These are phyloP conservation scores for Daldinia grandis DNA, from an alignment of 495 filamentous ascomycete genomes.

Conservation along the genomic window DNA sequence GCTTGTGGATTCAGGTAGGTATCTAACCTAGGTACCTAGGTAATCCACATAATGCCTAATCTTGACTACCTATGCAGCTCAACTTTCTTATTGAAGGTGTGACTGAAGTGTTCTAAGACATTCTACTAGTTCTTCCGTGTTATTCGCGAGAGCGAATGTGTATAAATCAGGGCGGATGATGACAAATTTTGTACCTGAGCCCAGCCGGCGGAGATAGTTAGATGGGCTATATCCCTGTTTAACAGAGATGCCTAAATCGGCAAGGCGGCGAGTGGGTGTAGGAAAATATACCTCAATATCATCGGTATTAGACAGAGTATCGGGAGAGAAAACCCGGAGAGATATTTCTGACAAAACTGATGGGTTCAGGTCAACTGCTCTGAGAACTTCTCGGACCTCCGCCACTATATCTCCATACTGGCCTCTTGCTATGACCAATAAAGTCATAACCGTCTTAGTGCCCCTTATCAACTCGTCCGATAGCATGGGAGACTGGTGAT, in stretches of 20 bases:
- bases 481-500: constrained; percentile 8
- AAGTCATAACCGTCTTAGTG: constrained; percentile 26
- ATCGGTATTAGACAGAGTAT: not conserved
- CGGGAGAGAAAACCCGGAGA: constrained; percentile 6
- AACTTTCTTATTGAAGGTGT: not conserved
- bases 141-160: constrained; percentile 25
- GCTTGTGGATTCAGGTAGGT: no score
- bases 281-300: constrained; percentile 8
- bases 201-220: constrained; percentile 26
- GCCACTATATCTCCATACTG: not conserved
- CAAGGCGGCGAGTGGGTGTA: not conserved
- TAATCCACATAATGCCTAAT: not conserved
- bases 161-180: constrained; percentile 39
- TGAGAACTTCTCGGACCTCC: constrained; percentile 23
- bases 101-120: constrained; percentile 14
- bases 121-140: constrained; percentile 15
- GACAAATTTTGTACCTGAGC: constrained; percentile 16
- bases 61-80: not conserved
- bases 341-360: constrained; percentile 24
- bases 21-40: no score
- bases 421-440: constrained; percentile 18
- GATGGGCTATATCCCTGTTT: constrained; percentile 5
- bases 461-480: constrained; percentile 34
- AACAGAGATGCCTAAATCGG: not conserved
- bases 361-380: not conserved